phyloP scores from a whole-genome alignment of 805 yeast genomes.

The Clavispora asparagi region DNA sequence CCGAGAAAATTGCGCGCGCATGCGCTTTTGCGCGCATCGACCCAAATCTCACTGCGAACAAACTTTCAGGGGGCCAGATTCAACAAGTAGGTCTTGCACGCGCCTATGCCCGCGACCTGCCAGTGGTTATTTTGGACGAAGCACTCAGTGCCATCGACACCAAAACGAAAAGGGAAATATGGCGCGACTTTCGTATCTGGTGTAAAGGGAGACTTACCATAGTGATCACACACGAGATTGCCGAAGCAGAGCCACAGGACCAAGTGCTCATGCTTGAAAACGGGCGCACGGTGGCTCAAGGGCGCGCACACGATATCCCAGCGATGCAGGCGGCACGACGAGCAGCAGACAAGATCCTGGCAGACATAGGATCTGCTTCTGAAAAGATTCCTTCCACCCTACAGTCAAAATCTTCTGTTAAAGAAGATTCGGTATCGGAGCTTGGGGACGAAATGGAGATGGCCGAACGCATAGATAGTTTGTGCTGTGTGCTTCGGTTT shows the following conservation, averaged over 20 bases:
- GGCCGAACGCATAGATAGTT: neutral
- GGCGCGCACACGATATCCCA: constrained; percentile 1
- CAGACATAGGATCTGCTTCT: neutral
- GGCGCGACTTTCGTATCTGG: constrained; percentile 51
- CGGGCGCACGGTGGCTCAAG: constrained; percentile 37
- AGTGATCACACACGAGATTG: constrained; percentile 71
- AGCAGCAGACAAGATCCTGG: neutral
- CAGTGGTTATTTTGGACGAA: constrained; percentile 81
- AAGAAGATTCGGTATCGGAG: neutral
- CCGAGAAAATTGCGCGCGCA: neutral
- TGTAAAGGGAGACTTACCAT: constrained; percentile 71
- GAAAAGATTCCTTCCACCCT: neutral
- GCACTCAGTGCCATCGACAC: constrained; percentile 77
- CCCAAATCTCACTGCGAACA: neutral
- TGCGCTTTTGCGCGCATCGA: neutral
- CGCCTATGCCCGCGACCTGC: constrained; percentile 68
- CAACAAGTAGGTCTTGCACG: constrained; percentile 84
- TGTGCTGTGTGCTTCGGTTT: neutral
- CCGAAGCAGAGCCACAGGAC: constrained; percentile 54
- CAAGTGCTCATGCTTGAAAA: constrained; percentile 51
- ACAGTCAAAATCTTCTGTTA: too few relatives aligned
- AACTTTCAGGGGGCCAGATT: constrained; percentile 84
- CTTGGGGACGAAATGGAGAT: neutral
- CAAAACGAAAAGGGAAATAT: constrained; percentile 38
- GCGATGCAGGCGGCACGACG: neutral